Evolutionary conservation across 2,329 filamentous ascomycete genomes (phyloP), one percentile per base, ranked within the genome.

Genomic region (Xylogone sp.): DNA sequence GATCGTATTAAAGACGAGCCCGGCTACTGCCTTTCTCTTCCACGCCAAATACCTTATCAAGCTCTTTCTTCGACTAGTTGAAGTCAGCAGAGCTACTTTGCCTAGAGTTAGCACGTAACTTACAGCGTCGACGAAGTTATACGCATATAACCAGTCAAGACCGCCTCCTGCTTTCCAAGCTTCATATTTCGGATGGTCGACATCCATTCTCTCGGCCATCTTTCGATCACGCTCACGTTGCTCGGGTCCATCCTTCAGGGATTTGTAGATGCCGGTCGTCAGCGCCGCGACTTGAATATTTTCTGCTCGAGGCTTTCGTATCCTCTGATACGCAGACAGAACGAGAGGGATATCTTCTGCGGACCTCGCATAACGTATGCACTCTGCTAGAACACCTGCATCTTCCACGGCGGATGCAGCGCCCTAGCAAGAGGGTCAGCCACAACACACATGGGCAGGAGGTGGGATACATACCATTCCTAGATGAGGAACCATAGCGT

Each of bases 381-480:
- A 64, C 7, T 57, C 56, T 1, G 68, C 68, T 1, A 75, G 59
- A 2, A 68, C 67, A 3, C 67, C 68, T 5, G 67, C 71, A 49
- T 74, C 72, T 56, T 75, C 72, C 3, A 74, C 65, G 0, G 70
- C 69, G 62, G 72, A 73, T 2, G 71, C 70, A 0, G 71, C 71
- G 0, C 72, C 70, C 45, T 52, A 42, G 16, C 18, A 46, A 18
- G 58, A 71, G 67, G 1, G 69, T 67, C 68, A 72, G 69, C 4
- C 71, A 56, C 6, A 72, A 57, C 2, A 71, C 44, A 31, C 27
- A 31, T 31, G 8, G 27, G 13, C 27, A 31, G 27, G 13, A 8
- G 13, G 13, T 31, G 27, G 27, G 27, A 31, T 10, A 71, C 45
- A 22, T 60, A 66, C 16, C 55, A 56, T 1, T 62, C 18, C 45